These are phyloP conservation scores for Trypanosoma avium DNA, from an alignment of 208 protist genomes.

Conservation along the genomic window DNA sequence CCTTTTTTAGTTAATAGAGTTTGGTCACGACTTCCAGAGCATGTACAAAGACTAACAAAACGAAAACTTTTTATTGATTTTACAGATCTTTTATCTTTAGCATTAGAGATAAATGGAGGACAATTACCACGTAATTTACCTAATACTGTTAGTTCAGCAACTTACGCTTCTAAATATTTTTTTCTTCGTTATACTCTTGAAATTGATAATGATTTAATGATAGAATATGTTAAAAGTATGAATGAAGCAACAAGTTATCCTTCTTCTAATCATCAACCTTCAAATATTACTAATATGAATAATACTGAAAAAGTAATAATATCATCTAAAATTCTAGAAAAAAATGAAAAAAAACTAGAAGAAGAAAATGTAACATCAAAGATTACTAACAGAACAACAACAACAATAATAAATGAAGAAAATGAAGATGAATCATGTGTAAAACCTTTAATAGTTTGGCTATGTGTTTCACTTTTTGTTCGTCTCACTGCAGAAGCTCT, in stretches of 20 bases:
- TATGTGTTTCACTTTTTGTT: slow-evolving; percentile 63
- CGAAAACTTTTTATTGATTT: slow-evolving; percentile 70
- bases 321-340: not conserved
- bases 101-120: slow-evolving; percentile 61
- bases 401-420: slow-evolving; percentile 29
- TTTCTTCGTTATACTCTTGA: slow-evolving; percentile 77
- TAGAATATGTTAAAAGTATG: slow-evolving; percentile 32
- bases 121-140: slow-evolving; percentile 58
- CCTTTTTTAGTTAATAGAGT: slow-evolving; percentile 72
- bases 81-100: slow-evolving; percentile 70
- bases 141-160: slow-evolving; percentile 59
- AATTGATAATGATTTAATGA: slow-evolving; percentile 43
- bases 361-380: not conserved
- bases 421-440: slow-evolving; percentile 21
- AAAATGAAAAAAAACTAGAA: not conserved
- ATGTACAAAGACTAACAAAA: slow-evolving; percentile 51
- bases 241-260: not conserved
- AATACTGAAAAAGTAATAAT: not conserved
- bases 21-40: slow-evolving; percentile 79
- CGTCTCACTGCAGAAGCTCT: slow-evolving; percentile 71
- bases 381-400: not conserved
- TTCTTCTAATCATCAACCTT: not conserved
- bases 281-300: not conserved
- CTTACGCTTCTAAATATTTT: slow-evolving; percentile 75
- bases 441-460: slow-evolving; percentile 61